Evolutionary conservation across 306 rosid species (phyloP).

Genomic region (Acacia crassicarpa): DNA sequence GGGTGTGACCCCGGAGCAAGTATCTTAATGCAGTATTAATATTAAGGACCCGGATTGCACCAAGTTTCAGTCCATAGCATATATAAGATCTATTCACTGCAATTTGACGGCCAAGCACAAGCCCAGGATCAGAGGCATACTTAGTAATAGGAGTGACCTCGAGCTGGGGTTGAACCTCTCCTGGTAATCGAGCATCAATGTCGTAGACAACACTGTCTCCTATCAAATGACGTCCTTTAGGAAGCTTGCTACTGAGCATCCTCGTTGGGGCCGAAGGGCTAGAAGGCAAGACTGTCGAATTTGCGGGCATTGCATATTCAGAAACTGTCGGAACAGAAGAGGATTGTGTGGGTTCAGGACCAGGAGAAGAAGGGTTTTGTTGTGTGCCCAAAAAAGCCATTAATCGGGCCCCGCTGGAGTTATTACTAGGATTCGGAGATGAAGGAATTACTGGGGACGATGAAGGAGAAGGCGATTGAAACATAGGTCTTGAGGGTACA

Average conservation of each 20-base stretch:
- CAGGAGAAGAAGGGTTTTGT: constrained; percentile 45
- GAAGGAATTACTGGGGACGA: constrained; percentile 40
- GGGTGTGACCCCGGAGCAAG: constrained; percentile 75
- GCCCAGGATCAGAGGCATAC: constrained; percentile 71
- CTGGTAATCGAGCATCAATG: constrained; percentile 53
- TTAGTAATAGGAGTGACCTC: constrained; percentile 79
- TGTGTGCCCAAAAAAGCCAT: constrained; percentile 55
- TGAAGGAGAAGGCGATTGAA: constrained; percentile 40
- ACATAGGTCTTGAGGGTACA: constrained; percentile 41
- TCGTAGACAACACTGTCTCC: constrained; percentile 56
- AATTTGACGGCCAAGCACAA: constrained; percentile 68
- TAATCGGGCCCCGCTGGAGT: constrained; percentile 47
- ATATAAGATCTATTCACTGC: constrained; percentile 74
- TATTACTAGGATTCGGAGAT: constrained; percentile 43
- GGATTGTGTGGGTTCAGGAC: constrained; percentile 30
- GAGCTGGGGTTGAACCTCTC: constrained; percentile 74
- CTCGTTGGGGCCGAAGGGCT: constrained; percentile 43
- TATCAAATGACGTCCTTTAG: constrained; percentile 61
- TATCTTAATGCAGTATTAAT: constrained; percentile 67
- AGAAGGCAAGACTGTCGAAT: constrained; percentile 20
- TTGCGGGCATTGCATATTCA: constrained; percentile 32
- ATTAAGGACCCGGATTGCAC: constrained; percentile 69
- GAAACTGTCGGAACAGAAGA: constrained; percentile 25
- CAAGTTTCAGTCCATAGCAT: constrained; percentile 72
- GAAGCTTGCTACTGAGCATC: constrained; percentile 57